phyloP scores from a whole-genome alignment of 352 stramenopile species.

The Phytophthora hybrid region DNA sequence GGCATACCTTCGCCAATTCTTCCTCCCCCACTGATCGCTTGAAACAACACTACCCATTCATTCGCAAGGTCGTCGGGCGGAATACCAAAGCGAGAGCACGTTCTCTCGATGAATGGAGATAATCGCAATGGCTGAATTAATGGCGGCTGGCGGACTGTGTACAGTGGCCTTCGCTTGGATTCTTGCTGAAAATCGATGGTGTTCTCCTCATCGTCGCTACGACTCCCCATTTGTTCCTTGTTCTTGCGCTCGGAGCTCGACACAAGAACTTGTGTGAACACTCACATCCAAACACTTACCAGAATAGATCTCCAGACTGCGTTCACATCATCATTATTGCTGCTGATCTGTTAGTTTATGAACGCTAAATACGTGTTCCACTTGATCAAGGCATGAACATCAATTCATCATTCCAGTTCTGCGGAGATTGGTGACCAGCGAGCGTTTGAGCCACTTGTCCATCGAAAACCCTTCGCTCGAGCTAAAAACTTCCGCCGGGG shows the following conservation, averaged over 20 bases:
- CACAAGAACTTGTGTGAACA: not conserved
- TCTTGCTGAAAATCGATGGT: not conserved
- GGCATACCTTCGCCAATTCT: conserved; percentile 34
- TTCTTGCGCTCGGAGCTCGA: not conserved
- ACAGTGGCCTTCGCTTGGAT: conserved; percentile 43
- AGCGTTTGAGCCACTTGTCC: conserved; percentile 49
- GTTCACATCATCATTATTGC: not conserved
- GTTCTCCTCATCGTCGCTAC: conserved; percentile 9
- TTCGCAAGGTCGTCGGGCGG: conserved; percentile 48
- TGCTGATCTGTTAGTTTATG: not conserved
- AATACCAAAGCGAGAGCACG: conserved; percentile 32
- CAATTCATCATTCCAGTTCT: conserved; percentile 4
- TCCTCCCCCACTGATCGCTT: conserved; percentile 44
- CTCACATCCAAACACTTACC: not conserved
- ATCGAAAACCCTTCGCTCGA: conserved; percentile 49
- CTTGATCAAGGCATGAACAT: not conserved
- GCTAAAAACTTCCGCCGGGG: conserved; percentile 33
- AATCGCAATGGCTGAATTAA: conserved; percentile 58
- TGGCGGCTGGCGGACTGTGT: conserved; percentile 55
- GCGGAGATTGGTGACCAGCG: conserved; percentile 18
- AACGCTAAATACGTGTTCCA: not conserved
- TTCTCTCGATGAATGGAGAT: conserved; percentile 52
- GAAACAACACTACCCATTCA: conserved; percentile 71
- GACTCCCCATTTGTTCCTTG: conserved; percentile 15
- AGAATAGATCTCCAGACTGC: conserved; percentile 23